Evolutionary conservation across 2,329 filamentous ascomycete species (phyloP), one percentile per base, ranked within the genome.

Genomic region (Ophiostoma piceae): DNA sequence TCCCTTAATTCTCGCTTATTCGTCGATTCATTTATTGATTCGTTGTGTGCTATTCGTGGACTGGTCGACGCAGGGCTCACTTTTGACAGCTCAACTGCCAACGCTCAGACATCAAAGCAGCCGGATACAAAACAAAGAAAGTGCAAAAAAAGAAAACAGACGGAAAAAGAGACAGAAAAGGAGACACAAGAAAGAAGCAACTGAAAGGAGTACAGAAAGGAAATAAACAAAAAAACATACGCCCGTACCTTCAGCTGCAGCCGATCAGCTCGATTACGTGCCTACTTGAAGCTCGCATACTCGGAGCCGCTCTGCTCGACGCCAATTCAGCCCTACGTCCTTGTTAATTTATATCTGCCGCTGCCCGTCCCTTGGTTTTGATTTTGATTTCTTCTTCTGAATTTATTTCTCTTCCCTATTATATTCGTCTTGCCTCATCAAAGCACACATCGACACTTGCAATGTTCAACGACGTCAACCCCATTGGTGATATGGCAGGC

Each of bases 381-480:
- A 9, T 41, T 41, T 41, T 41, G 37, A 1, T 11, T 39, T 39
- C 2, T 39, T 2, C 6, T 39, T 39, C 11, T 39, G 8, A 6
- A 8, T 37, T 37, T 37, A 37, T 41, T 41, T 14, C 12, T 1
- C 11, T 14, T 41, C 11, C 12, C 4, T 9, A 29, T 60, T 41
- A 9, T 37, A 1, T 14, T 41, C 16, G 19, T 60, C 54, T 60
- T 41, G 39, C 11, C 9, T 14, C 3, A 12, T 41, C 11, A 14
- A 41, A 41, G 9, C 3, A 29, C 54, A 60, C n/a, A 60, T 37
- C 60, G 0, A 64, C 32, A 64, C 14, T 2, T 4, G n/a, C 60
- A 41, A 65, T 65, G 62, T 65, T 65, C 12, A 19, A 8, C 62
- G 19, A 65, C 8, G n/a, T 65, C 62, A 65, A 66, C 65, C 29